A percentile compares a stretch with the other conserved stretches of the same genome.
Evolutionary conservation across 768 basidiomycete genomes (phyloP).

Genomic region (Russula sp.): DNA sequence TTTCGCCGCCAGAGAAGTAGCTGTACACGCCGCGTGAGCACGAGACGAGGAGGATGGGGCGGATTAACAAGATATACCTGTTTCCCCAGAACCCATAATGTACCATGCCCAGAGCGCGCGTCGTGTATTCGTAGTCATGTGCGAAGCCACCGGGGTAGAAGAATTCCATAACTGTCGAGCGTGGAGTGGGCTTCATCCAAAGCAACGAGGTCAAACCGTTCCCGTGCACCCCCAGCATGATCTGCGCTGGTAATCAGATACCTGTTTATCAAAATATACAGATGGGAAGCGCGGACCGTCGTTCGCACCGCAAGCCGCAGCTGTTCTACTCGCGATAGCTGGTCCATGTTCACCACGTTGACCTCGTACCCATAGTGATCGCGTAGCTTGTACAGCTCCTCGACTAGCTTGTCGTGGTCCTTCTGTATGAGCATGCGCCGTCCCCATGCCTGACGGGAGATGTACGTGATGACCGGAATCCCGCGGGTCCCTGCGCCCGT

Average conservation of each 20-base stretch:
- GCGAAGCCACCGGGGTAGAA: slow-evolving; percentile 83
- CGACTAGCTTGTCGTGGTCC: slow-evolving; percentile 75
- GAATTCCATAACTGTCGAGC: slow-evolving; percentile 89
- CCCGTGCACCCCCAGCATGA: slow-evolving; percentile 92
- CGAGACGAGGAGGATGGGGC: slow-evolving; percentile 1
- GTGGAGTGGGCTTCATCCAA: slow-evolving; percentile 86
- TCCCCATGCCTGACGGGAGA: slow-evolving; percentile 86
- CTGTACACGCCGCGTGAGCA: slow-evolving; percentile 33
- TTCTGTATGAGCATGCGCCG: slow-evolving; percentile 70
- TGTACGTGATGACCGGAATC: slow-evolving; percentile 84
- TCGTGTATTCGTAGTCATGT: slow-evolving; percentile 76
- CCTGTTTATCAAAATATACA: not conserved
- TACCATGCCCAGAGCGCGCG: slow-evolving; percentile 75
- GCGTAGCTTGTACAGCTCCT: slow-evolving; percentile 62
- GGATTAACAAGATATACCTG: slow-evolving; percentile 37
- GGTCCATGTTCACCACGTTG: slow-evolving; percentile 81
- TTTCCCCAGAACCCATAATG: slow-evolving; percentile 85
- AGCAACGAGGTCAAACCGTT: slow-evolving; percentile 84
- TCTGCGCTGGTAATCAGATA: slow-evolving; percentile 40
- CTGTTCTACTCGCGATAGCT: slow-evolving; percentile 74
- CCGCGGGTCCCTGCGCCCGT: slow-evolving; percentile 30
- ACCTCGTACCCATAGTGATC: slow-evolving; percentile 78
- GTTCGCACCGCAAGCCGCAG: slow-evolving; percentile 75
- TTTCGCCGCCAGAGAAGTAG: slow-evolving; percentile 65
- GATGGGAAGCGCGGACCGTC: slow-evolving; percentile 49